Evolutionary conservation across 2,329 filamentous ascomycete species (phyloP), one percentile per base, ranked within the genome.

Genomic region (Thermoascus crustaceus): DNA sequence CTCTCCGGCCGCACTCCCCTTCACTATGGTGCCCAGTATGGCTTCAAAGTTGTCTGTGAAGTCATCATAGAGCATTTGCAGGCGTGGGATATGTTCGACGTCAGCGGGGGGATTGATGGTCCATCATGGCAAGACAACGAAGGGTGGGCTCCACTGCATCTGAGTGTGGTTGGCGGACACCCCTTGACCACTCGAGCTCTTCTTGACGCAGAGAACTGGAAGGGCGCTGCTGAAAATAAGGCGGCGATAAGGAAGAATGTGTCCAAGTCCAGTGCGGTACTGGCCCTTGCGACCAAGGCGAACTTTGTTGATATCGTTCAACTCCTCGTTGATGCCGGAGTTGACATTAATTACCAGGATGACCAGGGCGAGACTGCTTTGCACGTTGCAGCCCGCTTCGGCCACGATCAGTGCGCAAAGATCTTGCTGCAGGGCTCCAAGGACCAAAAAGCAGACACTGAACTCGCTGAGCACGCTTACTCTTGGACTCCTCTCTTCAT

Each of bases 401-500:
- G 87, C 10, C 84, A 94, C 53, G 73, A 76, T 10, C 75, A 87
- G 42, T 96, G 88, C 55, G 85, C 85, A 9, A 76, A 72, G 39
- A 78, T 85, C 14, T 67, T 98, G 14, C 60, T 96, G 2, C 70
- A 79, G 10, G 85, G 84, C 2, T 80, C 76, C 0, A 63, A 70
- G 4, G 68, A 75, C 27, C 84, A 91, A 47, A 85, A 80, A 52
- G 79, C 80, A 1, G 67, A 95, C 42, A 66, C 87, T 1, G 82
- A 94, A 49, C 65, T 93, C 22, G 65, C 74, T 0, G 91, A 98
- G 54, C 83, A 82, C 35, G 82, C 82, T 0, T 96, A 93, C 54
- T 78, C 82, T 3, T 98, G 91, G 89, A 95, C 91, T 1, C 85
- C 91, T n/a, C 68, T 98, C 8, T 91, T 94, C 53, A 82, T 94